Evolutionary conservation across 2,329 filamentous ascomycete genomes (phyloP), one percentile per base, ranked within the genome.

Genomic region (Bipolaris victoriae): DNA sequence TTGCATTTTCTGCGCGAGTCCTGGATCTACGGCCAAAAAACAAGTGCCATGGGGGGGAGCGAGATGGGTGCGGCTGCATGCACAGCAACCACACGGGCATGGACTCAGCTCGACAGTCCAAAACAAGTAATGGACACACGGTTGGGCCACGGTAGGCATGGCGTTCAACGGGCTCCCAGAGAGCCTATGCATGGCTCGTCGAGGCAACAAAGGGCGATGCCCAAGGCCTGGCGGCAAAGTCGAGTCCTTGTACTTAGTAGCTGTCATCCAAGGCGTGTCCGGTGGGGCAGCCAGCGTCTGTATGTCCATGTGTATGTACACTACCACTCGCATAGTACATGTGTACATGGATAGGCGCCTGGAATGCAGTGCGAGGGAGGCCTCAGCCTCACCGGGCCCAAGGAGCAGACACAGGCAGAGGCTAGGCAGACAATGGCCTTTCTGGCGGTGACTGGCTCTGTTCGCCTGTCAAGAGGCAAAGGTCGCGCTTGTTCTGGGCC

Each of bases 401-500:
- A 22, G 18, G 46, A 40, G 24, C 48, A 52, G 43, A 52, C 46
- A 52, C 45, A 48, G 29, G 48, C 24, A 39, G 10, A 20, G 20
- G 16, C 15, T 39, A 18, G 35, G 46, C 39, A 29, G 33, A 47
- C 40, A 43, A 40, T 46, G 49, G 62, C 51, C 46, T 53, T 49
- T 41, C 7, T 46, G 47, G 61, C 61, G 51, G 56, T 62, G 54
- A 62, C 60, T 55, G 49, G 26, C 39, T 37, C 31, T 50, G 37
- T 36, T 49, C 41, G 58, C 49, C 52, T 62, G 63, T 62, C 56
- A 56, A 29, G 29, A 62, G 52, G 31, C 41, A 51, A 45, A 58
- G 55, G 64, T 63, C 58, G 63, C 60, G 58, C 58, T 58, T 62
- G 64, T 60, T 64, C 63, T 65, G 60, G 64, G 65, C 66, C 63